Conservation (phyloP, 768 basidiomycete species). For the Mycena filopes region DNA sequence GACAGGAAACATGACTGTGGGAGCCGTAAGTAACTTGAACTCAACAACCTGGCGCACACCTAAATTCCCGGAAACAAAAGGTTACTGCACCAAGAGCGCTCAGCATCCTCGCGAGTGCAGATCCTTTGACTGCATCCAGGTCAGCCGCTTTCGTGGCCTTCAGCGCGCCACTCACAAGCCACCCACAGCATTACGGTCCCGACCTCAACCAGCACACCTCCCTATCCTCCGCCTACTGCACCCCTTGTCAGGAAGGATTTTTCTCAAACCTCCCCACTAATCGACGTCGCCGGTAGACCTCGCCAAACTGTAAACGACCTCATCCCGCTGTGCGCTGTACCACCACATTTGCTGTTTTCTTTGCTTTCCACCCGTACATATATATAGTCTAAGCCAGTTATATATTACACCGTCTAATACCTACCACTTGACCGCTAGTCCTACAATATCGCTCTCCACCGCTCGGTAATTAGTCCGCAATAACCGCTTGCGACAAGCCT, state of each 20-base stretch:
- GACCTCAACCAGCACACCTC: conserved; percentile 73
- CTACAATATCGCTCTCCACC: conserved; percentile 87
- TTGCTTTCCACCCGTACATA: conserved; percentile 24
- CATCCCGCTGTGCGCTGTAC: conserved; percentile 3
- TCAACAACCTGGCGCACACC: no score
- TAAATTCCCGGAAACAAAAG: no score
- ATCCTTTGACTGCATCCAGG: conserved; percentile 51
- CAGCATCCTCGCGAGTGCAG: conserved; percentile 46
- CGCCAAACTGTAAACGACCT: not conserved
- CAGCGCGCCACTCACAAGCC: not conserved
- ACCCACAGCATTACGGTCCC: conserved; percentile 73
- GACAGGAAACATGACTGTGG: conserved; percentile 66
- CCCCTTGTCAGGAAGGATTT: conserved; percentile 68
- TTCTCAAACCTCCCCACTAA: conserved; percentile 14
- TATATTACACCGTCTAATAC: conserved; percentile 16
- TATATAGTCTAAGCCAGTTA: no score
- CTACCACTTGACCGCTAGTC: conserved; percentile 77
- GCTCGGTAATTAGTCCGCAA: conserved; percentile 87
- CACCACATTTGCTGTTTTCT: conserved; percentile 18
- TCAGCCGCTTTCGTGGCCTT: conserved; percentile 37
- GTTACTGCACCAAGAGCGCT: not conserved
- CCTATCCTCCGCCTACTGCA: conserved; percentile 63
- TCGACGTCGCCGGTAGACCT: conserved; percentile 18
- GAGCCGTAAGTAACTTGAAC: no score
- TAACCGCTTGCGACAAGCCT: conserved; percentile 53